These are phyloP conservation scores for Cadophora sp. DNA, from an alignment of 2,329 filamentous ascomycete genomes.

Conservation along the genomic window DNA sequence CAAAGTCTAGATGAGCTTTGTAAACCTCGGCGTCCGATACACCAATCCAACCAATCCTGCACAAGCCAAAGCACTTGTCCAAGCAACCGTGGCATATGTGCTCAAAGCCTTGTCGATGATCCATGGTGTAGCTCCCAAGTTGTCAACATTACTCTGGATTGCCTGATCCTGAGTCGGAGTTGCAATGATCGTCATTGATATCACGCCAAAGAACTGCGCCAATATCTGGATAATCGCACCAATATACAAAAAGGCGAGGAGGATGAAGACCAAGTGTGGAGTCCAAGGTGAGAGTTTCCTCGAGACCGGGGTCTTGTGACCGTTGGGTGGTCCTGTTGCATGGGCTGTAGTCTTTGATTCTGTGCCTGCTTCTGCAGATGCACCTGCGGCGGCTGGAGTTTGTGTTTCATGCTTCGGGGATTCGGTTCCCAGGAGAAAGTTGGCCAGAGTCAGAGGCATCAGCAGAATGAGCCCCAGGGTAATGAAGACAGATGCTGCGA, in stretches of 20 bases:
- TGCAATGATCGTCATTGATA: slow-evolving; percentile 18
- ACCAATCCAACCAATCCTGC: slow-evolving; percentile 1
- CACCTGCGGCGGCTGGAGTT: not conserved
- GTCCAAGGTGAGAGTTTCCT: slow-evolving; percentile 1
- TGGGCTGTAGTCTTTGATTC: slow-evolving; percentile 2
- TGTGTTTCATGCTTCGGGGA: not conserved
- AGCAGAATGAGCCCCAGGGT: slow-evolving; percentile 10
- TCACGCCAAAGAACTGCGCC: slow-evolving; percentile 20
- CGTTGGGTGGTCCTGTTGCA: not conserved
- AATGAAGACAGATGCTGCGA: slow-evolving; percentile 17
- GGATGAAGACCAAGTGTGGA: slow-evolving; percentile 1
- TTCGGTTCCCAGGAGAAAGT: not conserved
- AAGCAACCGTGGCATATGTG: slow-evolving; percentile 18
- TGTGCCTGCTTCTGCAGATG: not conserved
- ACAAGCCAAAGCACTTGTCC: slow-evolving; percentile 2
- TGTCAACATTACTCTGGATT: slow-evolving; percentile 6
- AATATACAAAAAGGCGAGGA: slow-evolving; percentile 1
- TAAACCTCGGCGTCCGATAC: slow-evolving; percentile 11
- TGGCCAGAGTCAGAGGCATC: not conserved
- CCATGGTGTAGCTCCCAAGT: slow-evolving; percentile 20
- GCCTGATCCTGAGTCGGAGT: slow-evolving; percentile 16
- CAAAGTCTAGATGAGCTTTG: slow-evolving; percentile 12
- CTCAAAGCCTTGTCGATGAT: slow-evolving; percentile 18
- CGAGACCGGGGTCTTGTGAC: slow-evolving; percentile 4
- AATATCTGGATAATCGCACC: slow-evolving; percentile 18